Conservation (phyloP, 1,139 yeast genomes). For the Pichia sp. region DNA sequence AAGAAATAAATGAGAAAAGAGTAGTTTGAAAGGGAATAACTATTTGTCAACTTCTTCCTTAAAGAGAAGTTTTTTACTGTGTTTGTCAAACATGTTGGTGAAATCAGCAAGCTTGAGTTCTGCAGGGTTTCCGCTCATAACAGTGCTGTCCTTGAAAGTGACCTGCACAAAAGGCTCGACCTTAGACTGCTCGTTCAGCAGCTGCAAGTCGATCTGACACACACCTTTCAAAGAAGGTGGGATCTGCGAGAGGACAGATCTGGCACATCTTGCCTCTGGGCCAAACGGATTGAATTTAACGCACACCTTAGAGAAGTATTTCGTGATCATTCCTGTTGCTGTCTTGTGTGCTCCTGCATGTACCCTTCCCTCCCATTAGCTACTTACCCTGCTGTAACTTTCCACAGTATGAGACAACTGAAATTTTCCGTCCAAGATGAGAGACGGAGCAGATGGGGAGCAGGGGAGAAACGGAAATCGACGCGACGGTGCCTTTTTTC, state of each 20-base stretch:
- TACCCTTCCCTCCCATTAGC: not conserved
- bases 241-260: constrained; percentile 73
- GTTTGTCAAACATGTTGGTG: constrained; percentile 56
- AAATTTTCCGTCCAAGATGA: not conserved
- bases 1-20: not conserved
- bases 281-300: constrained; percentile 79
- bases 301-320: constrained; percentile 72
- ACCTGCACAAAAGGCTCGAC: constrained; percentile 64
- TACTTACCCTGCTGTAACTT: not conserved
- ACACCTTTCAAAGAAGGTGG: constrained; percentile 62
- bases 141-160: constrained; percentile 76
- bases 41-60: constrained; percentile 56
- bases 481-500: not conserved
- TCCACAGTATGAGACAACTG: not conserved
- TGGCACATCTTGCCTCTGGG: constrained; percentile 71
- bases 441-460: not conserved
- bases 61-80: constrained; percentile 64
- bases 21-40: not conserved
- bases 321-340: constrained; percentile 61
- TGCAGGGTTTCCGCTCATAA: constrained; percentile 65
- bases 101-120: constrained; percentile 50
- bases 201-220: constrained; percentile 52
- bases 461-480: not conserved
- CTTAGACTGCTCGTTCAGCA: constrained; percentile 43
- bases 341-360: not conserved